Percentiles rank a stretch among this genome's conserved stretches.
These are phyloP conservation scores for Thraustochytrium sp. DNA, from an alignment of 352 stramenopile species.

Conservation along the genomic window DNA sequence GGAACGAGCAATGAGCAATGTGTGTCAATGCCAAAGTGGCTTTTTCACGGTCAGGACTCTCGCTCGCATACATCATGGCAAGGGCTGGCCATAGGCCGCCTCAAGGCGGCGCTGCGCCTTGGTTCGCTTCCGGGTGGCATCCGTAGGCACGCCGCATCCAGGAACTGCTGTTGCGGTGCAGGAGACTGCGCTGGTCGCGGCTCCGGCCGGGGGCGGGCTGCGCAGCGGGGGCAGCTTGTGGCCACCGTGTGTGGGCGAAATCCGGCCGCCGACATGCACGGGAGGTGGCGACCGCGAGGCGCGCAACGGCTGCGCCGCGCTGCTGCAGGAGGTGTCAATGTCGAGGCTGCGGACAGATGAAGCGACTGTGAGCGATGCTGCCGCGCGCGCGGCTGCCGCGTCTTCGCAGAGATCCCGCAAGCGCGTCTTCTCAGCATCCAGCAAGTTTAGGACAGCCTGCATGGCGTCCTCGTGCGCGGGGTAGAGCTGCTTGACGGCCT, in stretches of 20 bases:
- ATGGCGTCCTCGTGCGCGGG: background rate
- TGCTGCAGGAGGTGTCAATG: background rate
- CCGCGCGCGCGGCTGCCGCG: no score
- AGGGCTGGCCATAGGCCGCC: background rate
- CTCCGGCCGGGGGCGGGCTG: background rate
- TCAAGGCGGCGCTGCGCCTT: background rate
- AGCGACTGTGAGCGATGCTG: no score
- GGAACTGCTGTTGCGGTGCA: no score
- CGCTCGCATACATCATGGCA: no score
- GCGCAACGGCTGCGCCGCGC: background rate
- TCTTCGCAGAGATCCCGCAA: no score
- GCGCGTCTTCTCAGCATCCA: background rate
- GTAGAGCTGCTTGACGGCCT: background rate
- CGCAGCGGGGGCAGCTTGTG: background rate
- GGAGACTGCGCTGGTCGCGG: no score
- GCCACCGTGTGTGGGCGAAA: background rate
- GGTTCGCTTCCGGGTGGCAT: background rate
- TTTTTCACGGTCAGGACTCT: no score
- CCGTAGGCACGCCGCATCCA: no score
- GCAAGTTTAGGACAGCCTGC: background rate
- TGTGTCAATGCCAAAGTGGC: no score
- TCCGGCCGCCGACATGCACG: background rate
- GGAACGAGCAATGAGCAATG: no score
- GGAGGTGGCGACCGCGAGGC: background rate
- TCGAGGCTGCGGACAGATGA: no score